Percentiles rank a stretch among this genome's conserved stretches.
Conservation (phyloP, 2,329 filamentous ascomycete genomes). For the Fusarium sp. region DNA sequence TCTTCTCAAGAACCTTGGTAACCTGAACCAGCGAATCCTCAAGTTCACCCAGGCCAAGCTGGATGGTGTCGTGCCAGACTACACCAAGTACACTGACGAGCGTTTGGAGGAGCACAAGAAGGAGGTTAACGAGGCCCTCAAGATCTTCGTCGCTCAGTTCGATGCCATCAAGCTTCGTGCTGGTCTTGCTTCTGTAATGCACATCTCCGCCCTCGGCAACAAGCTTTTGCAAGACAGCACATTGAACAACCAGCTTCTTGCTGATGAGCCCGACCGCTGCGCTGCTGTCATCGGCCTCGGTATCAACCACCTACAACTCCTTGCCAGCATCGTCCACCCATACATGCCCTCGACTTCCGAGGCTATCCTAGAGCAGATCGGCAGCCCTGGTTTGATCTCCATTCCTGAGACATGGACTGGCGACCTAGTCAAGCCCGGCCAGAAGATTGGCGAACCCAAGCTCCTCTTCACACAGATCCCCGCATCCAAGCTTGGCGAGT, state of each 20-base stretch:
- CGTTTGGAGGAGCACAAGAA: slow-evolving; percentile 65
- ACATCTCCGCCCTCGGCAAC: slow-evolving; percentile 70
- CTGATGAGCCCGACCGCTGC: slow-evolving; percentile 65
- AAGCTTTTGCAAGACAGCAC: slow-evolving; percentile 63
- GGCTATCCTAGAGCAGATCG: slow-evolving; percentile 82
- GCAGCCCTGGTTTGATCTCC: slow-evolving; percentile 58
- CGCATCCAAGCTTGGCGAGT: slow-evolving; percentile 82
- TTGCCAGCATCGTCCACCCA: slow-evolving; percentile 81
- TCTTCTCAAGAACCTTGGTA: slow-evolving; percentile 80
- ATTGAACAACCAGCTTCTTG: slow-evolving; percentile 65
- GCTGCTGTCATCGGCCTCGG: slow-evolving; percentile 77
- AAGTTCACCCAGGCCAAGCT: slow-evolving; percentile 84
- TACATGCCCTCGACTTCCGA: slow-evolving; percentile 86
- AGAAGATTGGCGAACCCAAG: slow-evolving; percentile 82
- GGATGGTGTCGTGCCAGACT: slow-evolving; percentile 74
- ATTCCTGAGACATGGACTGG: slow-evolving; percentile 76
- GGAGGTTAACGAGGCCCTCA: slow-evolving; percentile 74
- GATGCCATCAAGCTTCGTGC: slow-evolving; percentile 78
- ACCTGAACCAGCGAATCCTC: slow-evolving; percentile 78
- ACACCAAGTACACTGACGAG: slow-evolving; percentile 65
- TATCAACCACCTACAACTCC: slow-evolving; percentile 84
- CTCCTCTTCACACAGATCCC: slow-evolving; percentile 88
- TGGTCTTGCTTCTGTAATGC: slow-evolving; percentile 72
- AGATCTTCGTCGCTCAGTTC: slow-evolving; percentile 73
- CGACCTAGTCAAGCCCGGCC: slow-evolving; percentile 74